Evolutionary conservation across 2,329 filamentous ascomycete genomes (phyloP), one percentile per base, ranked within the genome.

Genomic region (Paramyrothecium roridum): DNA sequence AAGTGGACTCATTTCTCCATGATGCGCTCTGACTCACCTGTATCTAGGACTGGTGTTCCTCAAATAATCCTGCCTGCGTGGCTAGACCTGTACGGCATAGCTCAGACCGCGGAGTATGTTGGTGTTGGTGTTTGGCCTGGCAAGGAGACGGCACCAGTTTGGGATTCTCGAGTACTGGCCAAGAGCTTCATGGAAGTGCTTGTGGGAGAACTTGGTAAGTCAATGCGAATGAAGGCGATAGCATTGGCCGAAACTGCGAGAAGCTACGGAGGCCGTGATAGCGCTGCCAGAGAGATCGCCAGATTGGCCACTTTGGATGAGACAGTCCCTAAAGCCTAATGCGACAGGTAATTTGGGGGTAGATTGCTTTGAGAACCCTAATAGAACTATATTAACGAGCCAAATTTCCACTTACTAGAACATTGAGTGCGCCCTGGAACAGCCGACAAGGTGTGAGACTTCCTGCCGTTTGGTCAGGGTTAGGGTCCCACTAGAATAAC

Each of bases 41-140:
- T 21, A 7, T 30, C 26, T 21, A 23, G 76, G 13, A 67, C 70
- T 20, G 76, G 76, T 6, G 64, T 75, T 10, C 74, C 77, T 2
- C 77, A 79, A 48, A 59, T 79, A 12, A 59, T 79, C 12, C 64
- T 80, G 2, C 77, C 77, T 0, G 59, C 70, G 3, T 79, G 77
- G 77, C 63, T 72, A 2, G 76, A 79, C 52, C 68, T 71, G 0
- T 76, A 75, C 56, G 73, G 77, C 52, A 76, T 70, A 54, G 75
- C 76, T 8, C 64, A 63, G 16, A 68, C 70, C 2, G 73, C 71
- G 1, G 76, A 80, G 59, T 72, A 66, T 54, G 58, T 76, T 0
- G 71, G 71, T 0, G 68, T 80, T 23, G 76, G 76, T 1, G 56
- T 75, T 1, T 73, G 70, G 61, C 74, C 64, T 8, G 72, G 66